These are phyloP conservation scores for Vachellia pachyceras DNA, from an alignment of 306 rosid species.

Conservation along the genomic window DNA sequence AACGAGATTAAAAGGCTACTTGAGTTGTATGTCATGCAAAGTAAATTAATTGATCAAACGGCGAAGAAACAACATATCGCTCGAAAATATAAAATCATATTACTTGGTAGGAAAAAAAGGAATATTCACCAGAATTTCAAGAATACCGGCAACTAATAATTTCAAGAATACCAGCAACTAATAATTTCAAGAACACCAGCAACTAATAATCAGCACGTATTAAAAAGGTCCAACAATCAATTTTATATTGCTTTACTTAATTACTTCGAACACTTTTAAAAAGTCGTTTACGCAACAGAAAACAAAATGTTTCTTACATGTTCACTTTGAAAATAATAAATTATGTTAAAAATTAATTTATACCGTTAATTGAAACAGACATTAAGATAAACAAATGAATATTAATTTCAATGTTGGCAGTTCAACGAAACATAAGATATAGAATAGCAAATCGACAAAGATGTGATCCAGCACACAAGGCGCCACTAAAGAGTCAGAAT, in stretches of 20 bases:
- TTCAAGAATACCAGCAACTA: no score
- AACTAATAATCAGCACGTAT: background rate
- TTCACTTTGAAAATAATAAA: no score
- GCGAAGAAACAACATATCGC: background rate
- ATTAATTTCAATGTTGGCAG: background rate
- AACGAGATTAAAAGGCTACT: no score
- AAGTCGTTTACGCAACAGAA: no score
- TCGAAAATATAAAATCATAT: background rate
- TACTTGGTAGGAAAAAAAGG: background rate
- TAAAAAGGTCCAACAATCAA: background rate
- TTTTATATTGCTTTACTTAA: background rate
- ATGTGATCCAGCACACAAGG: background rate
- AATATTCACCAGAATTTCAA: background rate
- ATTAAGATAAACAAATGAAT: background rate
- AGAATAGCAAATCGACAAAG: background rate
- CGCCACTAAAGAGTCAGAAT: no score
- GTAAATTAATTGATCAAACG: background rate
- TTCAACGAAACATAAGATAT: background rate
- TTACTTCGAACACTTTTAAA: background rate
- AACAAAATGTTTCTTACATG: no score
- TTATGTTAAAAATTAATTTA: no score
- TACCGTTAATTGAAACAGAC: no score
- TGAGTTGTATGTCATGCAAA: background rate
- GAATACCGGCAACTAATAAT: background rate
- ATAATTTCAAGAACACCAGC: no score